These are phyloP conservation scores for Paramecium tetraurelia DNA, from an alignment of 73 alveolate genomes.

Conservation along the genomic window DNA sequence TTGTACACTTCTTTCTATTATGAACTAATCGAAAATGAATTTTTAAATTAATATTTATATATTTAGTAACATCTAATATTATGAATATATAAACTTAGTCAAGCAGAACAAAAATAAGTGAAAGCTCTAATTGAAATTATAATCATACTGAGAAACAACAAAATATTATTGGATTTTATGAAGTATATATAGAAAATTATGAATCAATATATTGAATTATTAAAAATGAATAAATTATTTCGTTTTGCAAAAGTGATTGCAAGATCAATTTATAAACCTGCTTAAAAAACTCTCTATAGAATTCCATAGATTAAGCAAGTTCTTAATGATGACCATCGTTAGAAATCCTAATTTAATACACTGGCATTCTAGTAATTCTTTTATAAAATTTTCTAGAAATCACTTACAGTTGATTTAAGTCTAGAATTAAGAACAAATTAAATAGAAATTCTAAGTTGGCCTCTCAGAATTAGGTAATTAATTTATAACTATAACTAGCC, in stretches of 20 bases:
- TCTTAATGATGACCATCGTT: background rate
- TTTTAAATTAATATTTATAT: background rate
- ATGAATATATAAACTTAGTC: background rate
- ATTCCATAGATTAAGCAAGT: background rate
- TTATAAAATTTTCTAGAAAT: background rate
- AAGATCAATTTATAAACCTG: background rate
- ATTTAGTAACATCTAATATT: no score
- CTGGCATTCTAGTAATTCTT: background rate
- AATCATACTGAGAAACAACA: background rate
- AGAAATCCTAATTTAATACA: background rate
- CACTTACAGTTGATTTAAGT: background rate
- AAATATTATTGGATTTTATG: background rate
- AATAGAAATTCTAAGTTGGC: background rate
- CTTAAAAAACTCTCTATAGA: background rate
- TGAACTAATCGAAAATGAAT: background rate
- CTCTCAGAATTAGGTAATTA: background rate
- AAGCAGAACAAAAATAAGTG: background rate
- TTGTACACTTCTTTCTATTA: background rate
- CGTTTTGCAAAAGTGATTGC: constrained; percentile 3
- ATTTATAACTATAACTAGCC: background rate
- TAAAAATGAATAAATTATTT: background rate
- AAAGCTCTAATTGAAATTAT: background rate
- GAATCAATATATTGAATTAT: background rate
- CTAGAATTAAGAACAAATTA: background rate
- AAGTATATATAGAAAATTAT: background rate